phyloP scores from a whole-genome alignment of 805 yeast species.

The Barnettozyma botsteinii region DNA sequence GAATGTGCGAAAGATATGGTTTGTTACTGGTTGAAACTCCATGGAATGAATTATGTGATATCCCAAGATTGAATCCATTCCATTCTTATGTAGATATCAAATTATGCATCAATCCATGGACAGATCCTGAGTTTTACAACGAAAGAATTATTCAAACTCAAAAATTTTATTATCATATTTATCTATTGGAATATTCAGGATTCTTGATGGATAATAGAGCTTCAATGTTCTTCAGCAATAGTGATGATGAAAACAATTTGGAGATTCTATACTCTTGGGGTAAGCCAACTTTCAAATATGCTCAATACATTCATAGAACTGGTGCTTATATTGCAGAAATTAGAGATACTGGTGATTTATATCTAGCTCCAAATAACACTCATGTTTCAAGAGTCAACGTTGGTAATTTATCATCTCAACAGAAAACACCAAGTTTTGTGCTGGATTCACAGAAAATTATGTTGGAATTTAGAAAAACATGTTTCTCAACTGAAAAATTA shows the following conservation, averaged over 20 bases:
- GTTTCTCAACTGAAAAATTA: conserved; percentile 46
- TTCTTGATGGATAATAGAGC: conserved; percentile 81
- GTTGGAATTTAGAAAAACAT: conserved; percentile 59
- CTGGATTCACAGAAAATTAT: conserved; percentile 70
- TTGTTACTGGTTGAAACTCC: conserved; percentile 82
- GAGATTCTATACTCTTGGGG: conserved; percentile 92
- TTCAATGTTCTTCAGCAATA: conserved; percentile 51
- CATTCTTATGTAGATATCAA: conserved; percentile 73
- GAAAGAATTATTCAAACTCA: conserved; percentile 40
- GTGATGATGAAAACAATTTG: conserved; percentile 40
- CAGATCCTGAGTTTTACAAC: conserved; percentile 45
- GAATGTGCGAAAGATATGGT: conserved; percentile 83
- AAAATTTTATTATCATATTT: conserved; percentile 71
- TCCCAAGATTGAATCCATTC: conserved; percentile 78
- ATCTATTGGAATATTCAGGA: conserved; percentile 60
- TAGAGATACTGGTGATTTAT: conserved; percentile 68
- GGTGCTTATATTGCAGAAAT: conserved; percentile 90
- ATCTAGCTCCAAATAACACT: conserved; percentile 81
- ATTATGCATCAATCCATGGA: conserved; percentile 68
- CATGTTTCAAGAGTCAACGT: conserved; percentile 71
- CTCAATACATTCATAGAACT: conserved; percentile 83
- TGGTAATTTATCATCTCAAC: conserved; percentile 29
- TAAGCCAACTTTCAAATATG: conserved; percentile 68
- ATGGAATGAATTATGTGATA: conserved; percentile 74
- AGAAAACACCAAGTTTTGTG: conserved; percentile 28